Evolutionary conservation across 1,284 basidiomycete genomes (phyloP).

Genomic region (Ustilago cynodontis): DNA sequence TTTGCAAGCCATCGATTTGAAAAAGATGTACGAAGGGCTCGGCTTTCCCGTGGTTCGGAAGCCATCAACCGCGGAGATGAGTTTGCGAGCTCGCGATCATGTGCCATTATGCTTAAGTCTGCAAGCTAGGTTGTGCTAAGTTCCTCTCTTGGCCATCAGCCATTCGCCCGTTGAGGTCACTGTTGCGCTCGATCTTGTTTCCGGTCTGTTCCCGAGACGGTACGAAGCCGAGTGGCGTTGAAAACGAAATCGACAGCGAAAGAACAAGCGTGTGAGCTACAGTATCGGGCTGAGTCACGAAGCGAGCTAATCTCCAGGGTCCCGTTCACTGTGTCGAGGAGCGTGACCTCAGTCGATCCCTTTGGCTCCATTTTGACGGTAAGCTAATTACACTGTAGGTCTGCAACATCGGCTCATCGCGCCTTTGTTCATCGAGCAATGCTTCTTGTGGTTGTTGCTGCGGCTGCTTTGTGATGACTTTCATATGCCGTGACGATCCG

Average conservation of each 20-base stretch:
- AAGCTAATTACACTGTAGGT: no score
- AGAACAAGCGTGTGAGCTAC: not conserved
- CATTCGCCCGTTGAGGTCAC: not conserved
- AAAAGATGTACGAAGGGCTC: not conserved
- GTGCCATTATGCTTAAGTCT: not conserved
- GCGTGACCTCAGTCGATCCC: not conserved
- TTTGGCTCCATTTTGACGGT: not conserved
- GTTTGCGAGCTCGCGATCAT: no score
- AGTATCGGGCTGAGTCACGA: not conserved
- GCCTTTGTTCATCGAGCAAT: not conserved
- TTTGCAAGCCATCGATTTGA: not conserved
- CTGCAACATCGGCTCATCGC: not conserved
- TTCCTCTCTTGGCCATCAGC: not conserved
- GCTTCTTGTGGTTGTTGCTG: no score
- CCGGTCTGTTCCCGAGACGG: not conserved
- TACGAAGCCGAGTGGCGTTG: not conserved
- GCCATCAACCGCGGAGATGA: slow-evolving; percentile 6
- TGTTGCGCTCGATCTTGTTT: not conserved
- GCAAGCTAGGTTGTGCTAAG: not conserved
- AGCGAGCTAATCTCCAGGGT: slow-evolving; percentile 4
- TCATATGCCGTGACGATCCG: not conserved
- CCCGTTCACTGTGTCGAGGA: not conserved
- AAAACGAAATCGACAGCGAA: not conserved
- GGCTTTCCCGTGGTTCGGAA: slow-evolving; percentile 6
- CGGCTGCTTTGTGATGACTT: not conserved